phyloP scores from a whole-genome alignment of 2,329 filamentous ascomycete genomes.

The Hyphodiscus sp. region DNA sequence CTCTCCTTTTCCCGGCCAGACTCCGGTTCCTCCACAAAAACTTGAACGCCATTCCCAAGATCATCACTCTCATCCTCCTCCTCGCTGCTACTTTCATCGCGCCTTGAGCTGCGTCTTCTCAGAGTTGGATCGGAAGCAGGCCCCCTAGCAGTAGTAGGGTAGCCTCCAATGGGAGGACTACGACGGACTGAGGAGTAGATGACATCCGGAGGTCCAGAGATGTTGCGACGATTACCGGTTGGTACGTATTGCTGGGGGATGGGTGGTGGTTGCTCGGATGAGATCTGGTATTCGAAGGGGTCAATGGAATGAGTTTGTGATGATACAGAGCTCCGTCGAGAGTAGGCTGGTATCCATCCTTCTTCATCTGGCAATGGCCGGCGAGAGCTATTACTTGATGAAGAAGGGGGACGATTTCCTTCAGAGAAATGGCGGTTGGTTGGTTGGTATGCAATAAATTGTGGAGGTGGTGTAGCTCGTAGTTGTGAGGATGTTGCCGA shows the following conservation, averaged over 20 bases:
- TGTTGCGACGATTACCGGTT: slow-evolving; percentile 20
- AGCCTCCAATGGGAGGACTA: slow-evolving; percentile 15
- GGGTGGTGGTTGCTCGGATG: slow-evolving; percentile 21
- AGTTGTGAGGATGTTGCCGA: slow-evolving; percentile 18
- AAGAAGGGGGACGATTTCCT: slow-evolving; percentile 29
- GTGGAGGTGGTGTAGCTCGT: slow-evolving; percentile 16
- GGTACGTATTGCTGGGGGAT: slow-evolving; percentile 29
- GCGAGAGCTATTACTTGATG: slow-evolving; percentile 31
- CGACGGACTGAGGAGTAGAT: slow-evolving; percentile 27
- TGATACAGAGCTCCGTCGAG: slow-evolving; percentile 28
- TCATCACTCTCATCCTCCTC: slow-evolving; percentile 26
- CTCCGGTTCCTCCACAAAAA: slow-evolving; percentile 21
- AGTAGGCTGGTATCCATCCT: slow-evolving; percentile 34
- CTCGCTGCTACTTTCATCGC: slow-evolving; percentile 15
- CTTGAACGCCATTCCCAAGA: slow-evolving; percentile 24
- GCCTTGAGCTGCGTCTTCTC: slow-evolving; percentile 10
- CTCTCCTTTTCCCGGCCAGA: slow-evolving; percentile 8
- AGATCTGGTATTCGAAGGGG: slow-evolving; percentile 34
- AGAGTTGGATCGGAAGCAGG: slow-evolving; percentile 19
- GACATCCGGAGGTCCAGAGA: slow-evolving; percentile 31
- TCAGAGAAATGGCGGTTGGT: slow-evolving; percentile 25
- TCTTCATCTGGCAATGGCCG: slow-evolving; percentile 43
- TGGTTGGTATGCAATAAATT: slow-evolving; percentile 13
- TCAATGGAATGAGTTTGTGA: slow-evolving; percentile 29
- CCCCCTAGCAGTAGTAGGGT: slow-evolving; percentile 16